Base-by-base conservation (phyloP, 2,329 filamentous ascomycete species). In the Metarhizium sp. region DNA sequence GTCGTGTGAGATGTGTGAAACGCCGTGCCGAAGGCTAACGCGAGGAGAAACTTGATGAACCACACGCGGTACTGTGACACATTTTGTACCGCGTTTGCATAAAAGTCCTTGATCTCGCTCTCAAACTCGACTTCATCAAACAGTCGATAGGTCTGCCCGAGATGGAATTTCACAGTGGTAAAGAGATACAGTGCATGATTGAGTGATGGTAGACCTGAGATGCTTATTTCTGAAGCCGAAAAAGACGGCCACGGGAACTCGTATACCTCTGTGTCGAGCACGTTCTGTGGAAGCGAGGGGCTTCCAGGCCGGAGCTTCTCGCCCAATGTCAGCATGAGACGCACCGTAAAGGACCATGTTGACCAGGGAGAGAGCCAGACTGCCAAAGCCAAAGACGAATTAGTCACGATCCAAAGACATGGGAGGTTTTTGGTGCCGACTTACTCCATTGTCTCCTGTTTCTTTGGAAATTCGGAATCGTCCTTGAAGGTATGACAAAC, bases 11-110 rank as follows among this genome's bases (percentile, higher is more conserved):
- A 61, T 14, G 56, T 47, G 1, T 62, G 57, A 40, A 67, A 67
- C 2, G 66, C 66, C 6, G 60, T 66, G 7, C 66, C 64, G 57
- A 66, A 67, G 1, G 78, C 76, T 16, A 81, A 66, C 18, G 80
- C 70, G 3, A 80, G 62, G 4, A 80, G 65, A 52, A 76, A 78
- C 55, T 80, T 76, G 50, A 77, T 70, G 60, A 76, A 77, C 78
- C 77, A 78, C 25, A 80, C 59, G 30, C 53, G 55, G 11, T 54
- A 59, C 18, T 61, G 58, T 8, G 54, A 47, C 14, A 61, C 63
- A 29, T 59, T 65, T 20, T 25, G 46, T n/a, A 57, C 47, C 1
- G 62, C 57, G 7, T 64, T 56, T 4, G 57, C 58, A 36, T 65
- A 64, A 10, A 64, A 64, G 0, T 62, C 59, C 18, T 8, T 7